phyloP scores from a whole-genome alignment of 2,329 filamentous ascomycete species.

The Beauveria rudraprayagi region DNA sequence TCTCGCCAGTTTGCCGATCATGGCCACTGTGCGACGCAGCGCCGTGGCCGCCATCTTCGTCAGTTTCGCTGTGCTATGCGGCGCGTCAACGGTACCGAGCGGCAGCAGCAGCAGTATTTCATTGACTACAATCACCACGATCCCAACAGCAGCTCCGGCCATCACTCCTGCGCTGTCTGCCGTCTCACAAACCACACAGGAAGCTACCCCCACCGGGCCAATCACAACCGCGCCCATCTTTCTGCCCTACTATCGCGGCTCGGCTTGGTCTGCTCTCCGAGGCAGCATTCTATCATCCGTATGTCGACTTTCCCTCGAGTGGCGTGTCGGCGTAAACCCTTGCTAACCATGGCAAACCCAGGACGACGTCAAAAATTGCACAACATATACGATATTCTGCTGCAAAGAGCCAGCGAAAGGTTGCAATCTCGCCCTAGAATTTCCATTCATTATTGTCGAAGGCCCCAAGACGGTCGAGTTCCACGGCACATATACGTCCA shows the following conservation, averaged over 20 bases:
- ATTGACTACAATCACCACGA: slow-evolving; percentile 11
- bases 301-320: slow-evolving; percentile 14
- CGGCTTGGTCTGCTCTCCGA: slow-evolving; percentile 36
- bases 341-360: slow-evolving; percentile 14
- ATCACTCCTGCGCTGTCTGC: slow-evolving; percentile 14
- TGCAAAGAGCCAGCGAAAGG: slow-evolving; percentile 30
- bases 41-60: background rate
- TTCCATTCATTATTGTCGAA: slow-evolving; percentile 40
- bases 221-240: slow-evolving; percentile 36
- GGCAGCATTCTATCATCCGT: slow-evolving; percentile 39
- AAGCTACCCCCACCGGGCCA: slow-evolving; percentile 15
- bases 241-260: slow-evolving; percentile 33
- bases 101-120: background rate
- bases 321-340: background rate
- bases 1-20: background rate
- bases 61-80: background rate
- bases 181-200: slow-evolving; percentile 1
- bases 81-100: background rate
- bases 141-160: slow-evolving; percentile 3
- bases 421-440: slow-evolving; percentile 37
- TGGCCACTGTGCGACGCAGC: background rate
- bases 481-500: slow-evolving; percentile 34
- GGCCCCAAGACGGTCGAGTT: slow-evolving; percentile 37
- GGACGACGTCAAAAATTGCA: slow-evolving; percentile 28
- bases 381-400: slow-evolving; percentile 43